Percentiles rank a stretch among this genome's conserved stretches.
Conservation (phyloP, 2,329 filamentous ascomycete genomes). For the Trichothecium roseum region DNA sequence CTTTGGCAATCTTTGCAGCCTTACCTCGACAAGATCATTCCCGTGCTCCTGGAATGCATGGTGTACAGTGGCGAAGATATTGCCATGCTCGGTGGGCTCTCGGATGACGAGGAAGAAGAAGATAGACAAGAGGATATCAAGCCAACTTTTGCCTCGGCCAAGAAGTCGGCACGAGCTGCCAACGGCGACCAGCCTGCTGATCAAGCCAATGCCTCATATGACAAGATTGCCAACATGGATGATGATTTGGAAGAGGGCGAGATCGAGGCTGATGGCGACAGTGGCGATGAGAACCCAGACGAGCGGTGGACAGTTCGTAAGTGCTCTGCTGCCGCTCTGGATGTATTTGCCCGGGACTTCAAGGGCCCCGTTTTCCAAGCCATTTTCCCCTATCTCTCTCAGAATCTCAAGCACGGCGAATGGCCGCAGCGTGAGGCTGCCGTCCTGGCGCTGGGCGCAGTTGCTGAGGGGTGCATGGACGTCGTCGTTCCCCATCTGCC, state of each 20-base stretch:
- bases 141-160: constrained; percentile 80
- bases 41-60: constrained; percentile 88
- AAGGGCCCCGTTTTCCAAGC: constrained; percentile 79
- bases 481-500: constrained; percentile 85
- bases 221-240: constrained; percentile 49
- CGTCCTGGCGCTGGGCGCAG: constrained; percentile 85
- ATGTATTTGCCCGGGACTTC: constrained; percentile 89
- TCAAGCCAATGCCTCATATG: constrained; percentile 43
- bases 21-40: constrained; percentile 75
- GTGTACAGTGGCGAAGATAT: constrained; percentile 94
- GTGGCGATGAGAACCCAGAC: constrained; percentile 73
- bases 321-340: constrained; percentile 89
- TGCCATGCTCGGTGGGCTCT: constrained; percentile 69
- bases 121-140: constrained; percentile 87
- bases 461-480: constrained; percentile 88
- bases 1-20: constrained; percentile 68
- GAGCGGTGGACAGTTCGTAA: constrained; percentile 93
- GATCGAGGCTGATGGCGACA: constrained; percentile 60
- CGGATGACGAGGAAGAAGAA: constrained; percentile 83
- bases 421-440: constrained; percentile 93
- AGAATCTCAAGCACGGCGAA: constrained; percentile 76
- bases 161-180: constrained; percentile 51
- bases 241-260: constrained; percentile 83
- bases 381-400: constrained; percentile 84
- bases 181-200: constrained; percentile 31